phyloP scores from a whole-genome alignment of 169 alveolate species.

The Cryptosporidium meleagridis region DNA sequence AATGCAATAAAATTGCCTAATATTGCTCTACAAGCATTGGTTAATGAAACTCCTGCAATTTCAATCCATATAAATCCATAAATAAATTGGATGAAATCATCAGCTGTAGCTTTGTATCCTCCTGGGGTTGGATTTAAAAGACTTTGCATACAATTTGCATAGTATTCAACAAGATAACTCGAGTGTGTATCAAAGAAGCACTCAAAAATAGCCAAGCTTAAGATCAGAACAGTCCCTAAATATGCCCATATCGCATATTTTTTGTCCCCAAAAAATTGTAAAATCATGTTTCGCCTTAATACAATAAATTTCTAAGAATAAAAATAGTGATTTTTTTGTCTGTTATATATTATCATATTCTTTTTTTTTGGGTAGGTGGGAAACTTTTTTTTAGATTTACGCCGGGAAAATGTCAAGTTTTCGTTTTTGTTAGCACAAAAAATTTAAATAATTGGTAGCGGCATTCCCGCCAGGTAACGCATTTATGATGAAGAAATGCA shows the following conservation, averaged over 20 bases:
- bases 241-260: slow-evolving; percentile 61
- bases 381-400: not conserved
- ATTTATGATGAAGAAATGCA: slow-evolving; percentile 3
- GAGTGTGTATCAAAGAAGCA: slow-evolving; percentile 68
- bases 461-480: slow-evolving; percentile 45
- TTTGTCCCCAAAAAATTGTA: slow-evolving; percentile 46
- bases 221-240: slow-evolving; percentile 40
- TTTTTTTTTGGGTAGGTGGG: slow-evolving; percentile 34
- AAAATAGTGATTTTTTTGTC: not conserved
- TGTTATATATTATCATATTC: not conserved
- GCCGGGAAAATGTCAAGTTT: slow-evolving; percentile 49
- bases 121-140: slow-evolving; percentile 44
- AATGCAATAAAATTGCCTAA: slow-evolving; percentile 59
- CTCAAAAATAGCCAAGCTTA: slow-evolving; percentile 30
- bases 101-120: slow-evolving; percentile 21
- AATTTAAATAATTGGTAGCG: not conserved
- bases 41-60: slow-evolving; percentile 48
- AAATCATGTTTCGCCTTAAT: slow-evolving; percentile 1
- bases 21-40: slow-evolving; percentile 19
- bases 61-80: slow-evolving; percentile 47
- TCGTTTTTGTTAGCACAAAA: not conserved
- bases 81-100: slow-evolving; percentile 23
- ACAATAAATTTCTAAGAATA: not conserved
- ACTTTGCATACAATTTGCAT: slow-evolving; percentile 61
- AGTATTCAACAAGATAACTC: slow-evolving; percentile 10